Conservation (phyloP, 345 rosid genomes). For the Rhizophora apiculata region DNA sequence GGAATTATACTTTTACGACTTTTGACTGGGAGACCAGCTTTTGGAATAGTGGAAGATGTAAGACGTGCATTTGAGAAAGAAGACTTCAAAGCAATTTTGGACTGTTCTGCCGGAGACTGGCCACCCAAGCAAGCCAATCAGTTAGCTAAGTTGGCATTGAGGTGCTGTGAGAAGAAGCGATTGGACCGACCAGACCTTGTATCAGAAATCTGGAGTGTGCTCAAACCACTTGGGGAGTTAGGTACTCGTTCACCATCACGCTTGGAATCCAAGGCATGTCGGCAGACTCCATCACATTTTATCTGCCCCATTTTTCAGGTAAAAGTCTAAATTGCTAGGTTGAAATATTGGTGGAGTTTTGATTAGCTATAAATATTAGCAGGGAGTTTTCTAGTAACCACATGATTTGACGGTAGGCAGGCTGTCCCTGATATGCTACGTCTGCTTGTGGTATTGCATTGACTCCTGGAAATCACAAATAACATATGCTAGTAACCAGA, state of each 20-base stretch:
- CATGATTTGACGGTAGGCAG: neutral
- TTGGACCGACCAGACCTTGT: constrained; percentile 53
- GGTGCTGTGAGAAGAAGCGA: constrained; percentile 56
- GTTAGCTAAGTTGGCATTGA: constrained; percentile 61
- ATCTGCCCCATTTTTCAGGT: constrained; percentile 95
- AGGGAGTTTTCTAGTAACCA: neutral
- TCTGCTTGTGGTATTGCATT: neutral
- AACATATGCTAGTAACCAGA: too few relatives aligned
- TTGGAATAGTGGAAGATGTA: constrained; percentile 49
- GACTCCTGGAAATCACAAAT: too few relatives aligned
- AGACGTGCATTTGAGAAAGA: constrained; percentile 61
- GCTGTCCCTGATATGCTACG: neutral
- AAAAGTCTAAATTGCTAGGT: neutral
- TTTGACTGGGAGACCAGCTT: constrained; percentile 60
- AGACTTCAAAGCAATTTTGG: constrained; percentile 54
- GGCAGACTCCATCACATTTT: constrained; percentile 66
- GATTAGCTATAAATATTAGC: too few relatives aligned
- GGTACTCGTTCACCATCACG: constrained; percentile 28
- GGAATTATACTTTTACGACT: constrained; percentile 78
- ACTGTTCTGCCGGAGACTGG: constrained; percentile 75
- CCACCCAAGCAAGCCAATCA: constrained; percentile 49
- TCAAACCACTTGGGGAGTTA: constrained; percentile 50
- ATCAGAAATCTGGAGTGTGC: constrained; percentile 46
- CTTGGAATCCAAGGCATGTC: constrained; percentile 40
- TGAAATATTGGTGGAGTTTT: too few relatives aligned